Evolutionary conservation across 441 rosid species (phyloP).

Genomic region (Lepidium campestre): DNA sequence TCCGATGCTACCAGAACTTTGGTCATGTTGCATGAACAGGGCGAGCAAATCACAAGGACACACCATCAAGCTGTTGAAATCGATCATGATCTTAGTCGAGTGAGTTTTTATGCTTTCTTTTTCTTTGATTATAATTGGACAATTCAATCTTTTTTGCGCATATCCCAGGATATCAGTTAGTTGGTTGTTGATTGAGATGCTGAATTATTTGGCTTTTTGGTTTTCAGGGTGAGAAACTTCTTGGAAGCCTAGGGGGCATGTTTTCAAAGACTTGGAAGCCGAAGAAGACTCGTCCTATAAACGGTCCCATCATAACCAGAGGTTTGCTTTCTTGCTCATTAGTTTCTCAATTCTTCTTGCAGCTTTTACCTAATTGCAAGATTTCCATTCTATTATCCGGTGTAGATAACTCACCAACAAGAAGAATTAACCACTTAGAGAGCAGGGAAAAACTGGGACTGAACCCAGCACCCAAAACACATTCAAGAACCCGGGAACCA

Average conservation of each 20-base stretch:
- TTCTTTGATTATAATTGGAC: neutral
- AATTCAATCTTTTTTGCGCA: neutral
- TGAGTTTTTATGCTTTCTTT: constrained; percentile 30
- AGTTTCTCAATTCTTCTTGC: neutral
- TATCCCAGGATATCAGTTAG: neutral
- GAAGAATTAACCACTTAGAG: constrained; percentile 43
- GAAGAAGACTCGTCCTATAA: constrained; percentile 67
- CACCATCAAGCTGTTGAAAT: constrained; percentile 62
- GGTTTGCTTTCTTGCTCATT: constrained; percentile 36
- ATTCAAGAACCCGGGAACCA: constrained; percentile 27
- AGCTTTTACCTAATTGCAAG: constrained; percentile 15
- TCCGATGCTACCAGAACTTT: constrained; percentile 64
- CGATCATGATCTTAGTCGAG: constrained; percentile 84
- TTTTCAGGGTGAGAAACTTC: constrained; percentile 87
- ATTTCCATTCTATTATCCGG: constrained; percentile 2
- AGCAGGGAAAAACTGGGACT: constrained; percentile 64
- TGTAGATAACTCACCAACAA: constrained; percentile 47
- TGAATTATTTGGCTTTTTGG: neutral
- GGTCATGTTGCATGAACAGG: constrained; percentile 71
- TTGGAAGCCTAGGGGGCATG: constrained; percentile 95
- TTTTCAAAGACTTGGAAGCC: constrained; percentile 95
- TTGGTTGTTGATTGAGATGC: constrained; percentile 9
- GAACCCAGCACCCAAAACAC: constrained; percentile 36
- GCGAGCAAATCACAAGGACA: constrained; percentile 71
- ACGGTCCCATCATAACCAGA: constrained; percentile 66